Percentiles rank a stretch among this genome's conserved stretches.
Evolutionary conservation across 2,329 filamentous ascomycete genomes (phyloP).

Genomic region (Talaromyces marneffei): DNA sequence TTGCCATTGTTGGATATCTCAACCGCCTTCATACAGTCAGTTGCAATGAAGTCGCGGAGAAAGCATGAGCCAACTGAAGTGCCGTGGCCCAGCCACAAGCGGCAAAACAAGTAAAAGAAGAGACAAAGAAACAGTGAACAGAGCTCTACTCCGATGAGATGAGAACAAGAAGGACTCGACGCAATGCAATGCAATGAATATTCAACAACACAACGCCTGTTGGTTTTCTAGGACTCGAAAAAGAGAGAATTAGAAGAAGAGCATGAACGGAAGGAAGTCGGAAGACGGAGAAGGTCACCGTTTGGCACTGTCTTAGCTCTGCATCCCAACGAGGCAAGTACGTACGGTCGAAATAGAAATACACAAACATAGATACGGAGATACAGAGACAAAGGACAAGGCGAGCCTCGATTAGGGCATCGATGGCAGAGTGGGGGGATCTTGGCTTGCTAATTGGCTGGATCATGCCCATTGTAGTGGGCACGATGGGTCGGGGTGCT

Average conservation of each 20-base stretch:
- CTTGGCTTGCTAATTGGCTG: neutral
- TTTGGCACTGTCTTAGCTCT: neutral
- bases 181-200: neutral
- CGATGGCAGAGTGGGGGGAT: neutral
- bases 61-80: neutral
- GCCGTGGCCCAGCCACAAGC: neutral
- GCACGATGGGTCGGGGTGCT: neutral
- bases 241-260: neutral
- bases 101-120: neutral
- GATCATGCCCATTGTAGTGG: neutral
- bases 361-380: neutral
- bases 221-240: neutral
- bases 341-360: neutral
- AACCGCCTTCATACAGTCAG: neutral
- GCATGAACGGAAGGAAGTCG: neutral
- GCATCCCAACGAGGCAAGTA: neutral
- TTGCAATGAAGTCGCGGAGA: neutral
- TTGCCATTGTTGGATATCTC: constrained; percentile 26
- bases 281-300: neutral
- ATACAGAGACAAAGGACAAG: neutral
- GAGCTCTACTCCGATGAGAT: neutral
- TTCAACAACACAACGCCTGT: neutral
- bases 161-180: neutral
- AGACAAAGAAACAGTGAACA: neutral
- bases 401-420: neutral